Base-by-base conservation (phyloP, 192 early-diverging fungal species). In the Coemansia sp. region DNA sequence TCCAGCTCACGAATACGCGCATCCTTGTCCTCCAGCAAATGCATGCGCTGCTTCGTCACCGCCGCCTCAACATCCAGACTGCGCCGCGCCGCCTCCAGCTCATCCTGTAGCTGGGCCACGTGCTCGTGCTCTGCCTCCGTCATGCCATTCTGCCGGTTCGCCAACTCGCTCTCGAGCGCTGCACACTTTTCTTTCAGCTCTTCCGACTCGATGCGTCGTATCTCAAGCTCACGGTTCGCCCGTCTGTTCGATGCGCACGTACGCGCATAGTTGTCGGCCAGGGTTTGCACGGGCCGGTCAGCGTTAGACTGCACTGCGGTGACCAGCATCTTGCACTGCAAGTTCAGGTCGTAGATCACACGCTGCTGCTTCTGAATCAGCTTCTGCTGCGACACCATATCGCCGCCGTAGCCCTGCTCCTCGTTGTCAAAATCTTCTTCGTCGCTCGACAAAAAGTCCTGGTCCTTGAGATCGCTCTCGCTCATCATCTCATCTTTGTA, bases 291-390 rank as follows among this genome's bases (percentile, higher is more conserved):
- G 11, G 77, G 77, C 54, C 71, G 35, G 25, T 62, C 47, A 5
- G 69, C 62, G 35, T 62, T 69, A 6, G 57, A 37, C 9, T 39
- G 17, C 72, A 80, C 70, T 22, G 77, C 72, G 19, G 37, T 60
- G 8, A 25, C 45, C 21, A 80, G 52, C 62, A 74, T 67, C 54
- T 68, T 70, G 67, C 53, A 71, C 37, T 65, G 64, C 65, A 74
- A 43, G 51, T 70, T 74, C 22, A 80, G 60, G 49, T 80, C 77
- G 39, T 70, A 80, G 22, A 80, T 80, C 24, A 55, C n/a, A 23
- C 77, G 67, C 62, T 80, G 77, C 69, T 80, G 77, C 54, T 80
- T 74, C 61, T 80, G 69, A 38, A 80, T 80, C 15, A 80, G 77
- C 62, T 61, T 73, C 23, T 80, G 72, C 68, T 80, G 77, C 27